A percentile compares a stretch with the other conserved stretches of the same genome.
Conservation (phyloP, 2,329 filamentous ascomycete species). For the Cercospora nicotianae region DNA sequence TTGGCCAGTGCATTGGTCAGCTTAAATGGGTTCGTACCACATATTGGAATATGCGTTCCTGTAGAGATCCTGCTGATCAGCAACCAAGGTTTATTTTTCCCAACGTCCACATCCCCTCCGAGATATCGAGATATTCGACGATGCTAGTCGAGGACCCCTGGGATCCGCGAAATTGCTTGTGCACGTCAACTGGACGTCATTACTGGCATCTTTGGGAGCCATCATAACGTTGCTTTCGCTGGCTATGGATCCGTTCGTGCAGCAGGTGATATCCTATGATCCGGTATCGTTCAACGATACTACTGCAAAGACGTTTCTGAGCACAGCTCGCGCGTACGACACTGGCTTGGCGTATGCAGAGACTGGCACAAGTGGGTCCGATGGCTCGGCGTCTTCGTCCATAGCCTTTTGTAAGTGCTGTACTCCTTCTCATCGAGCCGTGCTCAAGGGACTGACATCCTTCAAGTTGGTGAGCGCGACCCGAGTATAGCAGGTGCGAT, state of each 20-base stretch:
- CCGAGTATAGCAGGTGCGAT: neutral
- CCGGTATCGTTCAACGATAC: neutral
- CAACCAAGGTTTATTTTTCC: neutral
- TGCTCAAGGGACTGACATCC: too few relatives aligned
- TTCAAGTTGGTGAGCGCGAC: neutral
- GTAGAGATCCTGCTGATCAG: neutral
- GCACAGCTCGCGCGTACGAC: neutral
- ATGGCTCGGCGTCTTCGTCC: too few relatives aligned
- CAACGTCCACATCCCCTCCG: neutral
- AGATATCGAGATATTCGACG: neutral
- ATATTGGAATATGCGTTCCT: neutral
- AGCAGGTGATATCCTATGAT: neutral
- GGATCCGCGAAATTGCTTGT: neutral
- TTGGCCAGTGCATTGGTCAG: neutral
- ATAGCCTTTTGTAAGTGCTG: too few relatives aligned
- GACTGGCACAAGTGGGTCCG: too few relatives aligned
- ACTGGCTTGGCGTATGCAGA: too few relatives aligned
- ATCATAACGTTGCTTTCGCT: neutral
- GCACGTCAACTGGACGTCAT: neutral
- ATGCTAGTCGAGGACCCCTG: neutral
- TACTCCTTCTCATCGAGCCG: too few relatives aligned
- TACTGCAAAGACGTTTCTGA: neutral
- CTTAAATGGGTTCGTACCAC: neutral
- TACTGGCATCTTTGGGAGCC: neutral
- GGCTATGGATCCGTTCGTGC: neutral